phyloP scores from a whole-genome alignment of 192 early-diverging fungal species.

The Kappamyces sp. region DNA sequence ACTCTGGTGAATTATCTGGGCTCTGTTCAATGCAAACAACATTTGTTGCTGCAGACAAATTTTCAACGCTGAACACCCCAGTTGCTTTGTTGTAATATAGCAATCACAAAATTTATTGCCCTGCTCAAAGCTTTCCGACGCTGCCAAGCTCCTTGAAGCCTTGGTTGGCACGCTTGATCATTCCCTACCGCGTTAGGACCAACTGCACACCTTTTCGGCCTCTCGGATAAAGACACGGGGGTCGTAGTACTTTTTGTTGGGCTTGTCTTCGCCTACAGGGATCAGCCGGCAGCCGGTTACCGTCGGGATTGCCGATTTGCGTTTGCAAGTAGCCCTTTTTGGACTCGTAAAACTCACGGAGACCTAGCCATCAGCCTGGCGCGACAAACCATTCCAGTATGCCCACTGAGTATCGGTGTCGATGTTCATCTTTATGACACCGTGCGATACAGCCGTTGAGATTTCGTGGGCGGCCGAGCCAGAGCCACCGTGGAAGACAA shows the following conservation, averaged over 20 bases:
- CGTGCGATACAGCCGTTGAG: conserved; percentile 68
- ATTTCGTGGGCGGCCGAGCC: conserved; percentile 79
- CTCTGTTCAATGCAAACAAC: no score
- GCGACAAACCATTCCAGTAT: conserved; percentile 39
- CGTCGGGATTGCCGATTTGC: conserved; percentile 93
- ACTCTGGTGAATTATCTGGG: no score
- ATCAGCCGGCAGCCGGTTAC: neutral
- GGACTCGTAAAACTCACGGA: conserved; percentile 79
- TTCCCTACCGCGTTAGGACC: conserved; percentile 22
- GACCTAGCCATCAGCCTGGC: conserved; percentile 53
- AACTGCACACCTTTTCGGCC: conserved; percentile 60
- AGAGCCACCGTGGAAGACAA: conserved; percentile 98
- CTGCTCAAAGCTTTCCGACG: neutral
- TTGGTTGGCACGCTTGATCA: conserved; percentile 74
- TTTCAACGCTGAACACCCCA: no score
- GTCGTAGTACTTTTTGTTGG: conserved; percentile 99
- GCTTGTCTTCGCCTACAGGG: conserved; percentile 70
- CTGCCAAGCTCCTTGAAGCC: conserved; percentile 69
- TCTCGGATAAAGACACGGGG: conserved; percentile 89
- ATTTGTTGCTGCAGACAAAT: no score
- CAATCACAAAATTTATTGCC: no score
- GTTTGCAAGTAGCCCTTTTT: conserved; percentile 85
- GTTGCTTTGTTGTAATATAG: no score
- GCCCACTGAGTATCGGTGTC: conserved; percentile 99
- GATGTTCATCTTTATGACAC: conserved; percentile 99